These are phyloP conservation scores for Microsporum canis DNA, from an alignment of 2,329 filamentous ascomycete genomes.

Conservation along the genomic window DNA sequence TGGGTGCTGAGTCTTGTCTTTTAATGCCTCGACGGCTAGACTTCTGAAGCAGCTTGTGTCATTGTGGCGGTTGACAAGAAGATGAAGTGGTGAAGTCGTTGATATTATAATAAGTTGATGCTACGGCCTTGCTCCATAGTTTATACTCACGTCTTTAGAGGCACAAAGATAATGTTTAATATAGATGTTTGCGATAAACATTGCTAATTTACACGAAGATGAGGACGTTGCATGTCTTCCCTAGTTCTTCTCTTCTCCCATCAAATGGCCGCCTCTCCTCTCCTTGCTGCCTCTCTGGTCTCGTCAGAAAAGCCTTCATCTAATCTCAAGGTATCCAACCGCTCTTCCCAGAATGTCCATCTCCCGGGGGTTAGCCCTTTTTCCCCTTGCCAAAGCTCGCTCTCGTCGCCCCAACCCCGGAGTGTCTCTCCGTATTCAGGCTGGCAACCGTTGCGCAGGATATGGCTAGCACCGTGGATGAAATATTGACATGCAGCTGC, in stretches of 20 bases:
- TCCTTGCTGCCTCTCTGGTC: neutral
- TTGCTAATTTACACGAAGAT: neutral
- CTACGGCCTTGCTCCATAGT: too few relatives aligned
- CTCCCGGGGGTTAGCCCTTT: neutral
- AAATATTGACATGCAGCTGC: neutral
- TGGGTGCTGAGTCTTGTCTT: too few relatives aligned
- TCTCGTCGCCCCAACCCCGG: neutral
- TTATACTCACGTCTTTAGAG: too few relatives aligned
- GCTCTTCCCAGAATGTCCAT: constrained; percentile 1
- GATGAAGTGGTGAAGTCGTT: too few relatives aligned
- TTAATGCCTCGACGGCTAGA: too few relatives aligned
- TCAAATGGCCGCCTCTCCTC: neutral
- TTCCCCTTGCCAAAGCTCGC: constrained; percentile 1
- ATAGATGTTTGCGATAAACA: too few relatives aligned
- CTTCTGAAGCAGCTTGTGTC: too few relatives aligned
- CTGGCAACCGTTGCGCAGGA: neutral
- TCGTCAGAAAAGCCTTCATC: neutral
- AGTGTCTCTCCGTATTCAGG: neutral
- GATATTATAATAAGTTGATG: too few relatives aligned
- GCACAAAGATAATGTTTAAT: too few relatives aligned
- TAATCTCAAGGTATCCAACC: neutral
- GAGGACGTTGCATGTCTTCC: neutral
- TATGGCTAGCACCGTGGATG: neutral
- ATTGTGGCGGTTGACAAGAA: too few relatives aligned
- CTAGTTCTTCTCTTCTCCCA: neutral